These are phyloP conservation scores for Rhododendron ovatum DNA, from an alignment of 148 eudicot species.

Conservation along the genomic window DNA sequence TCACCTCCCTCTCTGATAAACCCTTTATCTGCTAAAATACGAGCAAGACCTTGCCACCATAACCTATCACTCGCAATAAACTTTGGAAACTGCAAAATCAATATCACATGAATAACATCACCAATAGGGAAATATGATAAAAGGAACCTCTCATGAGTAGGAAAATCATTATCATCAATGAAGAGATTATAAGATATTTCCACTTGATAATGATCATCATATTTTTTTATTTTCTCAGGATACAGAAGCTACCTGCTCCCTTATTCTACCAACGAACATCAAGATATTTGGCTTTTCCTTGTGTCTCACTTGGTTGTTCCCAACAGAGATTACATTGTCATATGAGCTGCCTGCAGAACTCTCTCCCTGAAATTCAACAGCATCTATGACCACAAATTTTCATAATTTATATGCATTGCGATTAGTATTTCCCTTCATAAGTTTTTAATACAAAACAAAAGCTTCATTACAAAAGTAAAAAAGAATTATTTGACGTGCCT, in stretches of 20 bases:
- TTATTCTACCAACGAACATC: slow-evolving; percentile 47
- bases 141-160: not conserved
- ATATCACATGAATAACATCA: slow-evolving; percentile 3
- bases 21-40: slow-evolving; percentile 70
- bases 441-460: not conserved
- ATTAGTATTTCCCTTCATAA: not conserved
- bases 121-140: not conserved
- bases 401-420: not conserved
- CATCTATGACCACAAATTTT: not conserved
- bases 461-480: not conserved
- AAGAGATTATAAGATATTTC: not conserved
- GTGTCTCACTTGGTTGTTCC: slow-evolving; percentile 20
- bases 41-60: slow-evolving; percentile 92
- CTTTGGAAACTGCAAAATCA: slow-evolving; percentile 31
- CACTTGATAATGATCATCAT: not conserved
- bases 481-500: not conserved
- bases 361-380: slow-evolving; percentile 35
- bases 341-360: slow-evolving; percentile 26
- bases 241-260: slow-evolving; percentile 41
- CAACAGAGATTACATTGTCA: slow-evolving; percentile 27
- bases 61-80: slow-evolving; percentile 41
- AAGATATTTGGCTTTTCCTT: slow-evolving; percentile 48
- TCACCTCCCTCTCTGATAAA: slow-evolving; percentile 53
- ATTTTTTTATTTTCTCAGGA: not conserved
- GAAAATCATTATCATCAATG: not conserved